These are phyloP conservation scores for Scleromitrula shiraiana DNA, from an alignment of 2,329 filamentous ascomycete genomes.

Conservation along the genomic window DNA sequence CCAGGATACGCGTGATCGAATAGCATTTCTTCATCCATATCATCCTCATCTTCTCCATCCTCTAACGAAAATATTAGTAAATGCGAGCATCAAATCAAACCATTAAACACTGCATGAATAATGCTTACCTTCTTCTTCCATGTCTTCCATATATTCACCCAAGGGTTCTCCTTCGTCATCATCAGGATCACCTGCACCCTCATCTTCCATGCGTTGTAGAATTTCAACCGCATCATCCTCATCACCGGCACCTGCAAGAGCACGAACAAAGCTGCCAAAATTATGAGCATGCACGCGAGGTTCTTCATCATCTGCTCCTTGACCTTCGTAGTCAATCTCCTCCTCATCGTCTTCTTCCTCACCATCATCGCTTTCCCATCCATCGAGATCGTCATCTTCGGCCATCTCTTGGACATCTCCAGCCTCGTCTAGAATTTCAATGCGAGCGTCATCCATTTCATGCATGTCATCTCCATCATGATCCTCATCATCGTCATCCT, in stretches of 20 bases:
- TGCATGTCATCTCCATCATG: conserved; percentile 36
- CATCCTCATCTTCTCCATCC: conserved; percentile 65
- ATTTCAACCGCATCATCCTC: conserved; percentile 30
- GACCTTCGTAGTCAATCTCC: conserved; percentile 45
- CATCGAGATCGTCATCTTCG: conserved; percentile 51
- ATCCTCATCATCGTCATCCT: conserved; percentile 48
- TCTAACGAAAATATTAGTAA: conserved; percentile 27
- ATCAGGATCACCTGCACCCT: conserved; percentile 31
- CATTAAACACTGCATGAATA: not conserved
- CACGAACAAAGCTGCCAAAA: conserved; percentile 47
- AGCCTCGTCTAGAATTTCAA: conserved; percentile 57
- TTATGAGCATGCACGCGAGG: conserved; percentile 36
- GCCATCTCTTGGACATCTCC: conserved; percentile 41
- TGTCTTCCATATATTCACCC: conserved; percentile 45
- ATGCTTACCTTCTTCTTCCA: conserved; percentile 50
- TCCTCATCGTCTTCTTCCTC: conserved; percentile 40
- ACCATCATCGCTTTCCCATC: conserved; percentile 55
- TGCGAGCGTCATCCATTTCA: conserved; percentile 36
- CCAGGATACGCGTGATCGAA: conserved; percentile 50
- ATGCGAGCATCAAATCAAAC: not conserved
- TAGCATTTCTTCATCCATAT: conserved; percentile 59
- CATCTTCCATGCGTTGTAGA: conserved; percentile 34
- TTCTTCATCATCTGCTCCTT: conserved; percentile 45
- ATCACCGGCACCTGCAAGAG: conserved; percentile 32
- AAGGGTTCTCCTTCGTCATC: conserved; percentile 41